Evolutionary conservation across 2,329 filamentous ascomycete species (phyloP).

Genomic region (Alternaria sp.): DNA sequence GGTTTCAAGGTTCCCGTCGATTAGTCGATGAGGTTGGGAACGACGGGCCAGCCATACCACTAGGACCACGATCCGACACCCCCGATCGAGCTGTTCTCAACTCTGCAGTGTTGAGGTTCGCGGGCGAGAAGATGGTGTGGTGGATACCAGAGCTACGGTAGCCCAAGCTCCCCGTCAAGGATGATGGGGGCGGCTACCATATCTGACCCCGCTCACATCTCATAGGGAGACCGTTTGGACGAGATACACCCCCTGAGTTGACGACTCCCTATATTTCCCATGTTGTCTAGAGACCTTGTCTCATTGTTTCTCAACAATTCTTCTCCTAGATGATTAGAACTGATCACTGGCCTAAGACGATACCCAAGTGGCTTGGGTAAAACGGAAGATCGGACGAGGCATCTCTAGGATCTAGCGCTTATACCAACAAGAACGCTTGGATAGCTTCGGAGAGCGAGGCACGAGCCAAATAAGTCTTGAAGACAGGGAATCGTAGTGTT

Average conservation of each 20-base stretch:
- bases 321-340: slow-evolving; percentile 23
- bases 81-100: slow-evolving; percentile 18
- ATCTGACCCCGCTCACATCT: slow-evolving; percentile 17
- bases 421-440: neutral
- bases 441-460: neutral
- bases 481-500: slow-evolving; percentile 3
- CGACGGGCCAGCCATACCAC: neutral
- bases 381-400: neutral
- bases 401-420: slow-evolving; percentile 2
- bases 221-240: slow-evolving; percentile 18
- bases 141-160: slow-evolving; percentile 17
- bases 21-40: neutral
- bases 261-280: slow-evolving; percentile 9
- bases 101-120: slow-evolving; percentile 15
- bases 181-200: slow-evolving; percentile 23
- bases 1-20: neutral
- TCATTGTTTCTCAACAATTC: slow-evolving; percentile 21
- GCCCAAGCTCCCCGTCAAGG: slow-evolving; percentile 29
- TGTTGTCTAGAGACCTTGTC: slow-evolving; percentile 8
- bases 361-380: neutral
- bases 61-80: slow-evolving; percentile 18
- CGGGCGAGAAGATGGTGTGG: slow-evolving; percentile 18
- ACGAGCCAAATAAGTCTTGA: slow-evolving; percentile 9
- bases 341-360: neutral
- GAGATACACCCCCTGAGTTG: slow-evolving; percentile 12